phyloP scores from a whole-genome alignment of 208 protist genomes.

The Naegleria fowleri region DNA sequence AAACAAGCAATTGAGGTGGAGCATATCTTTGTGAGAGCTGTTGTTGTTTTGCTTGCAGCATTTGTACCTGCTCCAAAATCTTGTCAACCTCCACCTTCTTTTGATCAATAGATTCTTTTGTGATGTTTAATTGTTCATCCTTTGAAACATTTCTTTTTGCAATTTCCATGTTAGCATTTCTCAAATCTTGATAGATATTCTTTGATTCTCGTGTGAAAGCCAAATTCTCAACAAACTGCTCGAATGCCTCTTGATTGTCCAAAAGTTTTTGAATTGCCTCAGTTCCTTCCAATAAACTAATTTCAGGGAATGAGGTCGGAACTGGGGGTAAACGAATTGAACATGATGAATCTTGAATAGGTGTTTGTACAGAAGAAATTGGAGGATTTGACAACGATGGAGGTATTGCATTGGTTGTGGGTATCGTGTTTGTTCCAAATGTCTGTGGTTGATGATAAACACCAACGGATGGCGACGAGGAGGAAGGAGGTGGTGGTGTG shows the following conservation, averaged over 20 bases:
- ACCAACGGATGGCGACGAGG: neutral
- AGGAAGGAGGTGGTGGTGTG: neutral
- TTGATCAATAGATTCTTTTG: neutral
- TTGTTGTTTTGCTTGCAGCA: neutral
- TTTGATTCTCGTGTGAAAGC: neutral
- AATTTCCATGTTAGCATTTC: conserved; percentile 13
- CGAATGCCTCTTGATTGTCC: neutral
- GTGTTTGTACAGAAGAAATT: neutral
- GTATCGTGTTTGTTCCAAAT: neutral
- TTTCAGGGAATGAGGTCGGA: neutral
- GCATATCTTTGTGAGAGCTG: neutral
- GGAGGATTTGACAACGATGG: neutral
- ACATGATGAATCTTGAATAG: neutral
- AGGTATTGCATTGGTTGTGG: neutral
- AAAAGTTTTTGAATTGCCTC: neutral
- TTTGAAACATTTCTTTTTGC: neutral
- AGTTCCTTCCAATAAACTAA: neutral
- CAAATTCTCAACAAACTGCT: neutral
- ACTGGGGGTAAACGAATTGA: neutral
- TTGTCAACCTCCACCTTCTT: neutral
- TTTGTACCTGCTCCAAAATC: neutral
- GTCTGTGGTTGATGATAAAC: neutral
- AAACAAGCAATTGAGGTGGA: neutral
- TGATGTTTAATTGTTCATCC: neutral
- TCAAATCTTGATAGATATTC: conserved; percentile 14